Conservation (phyloP, 2,329 filamentous ascomycete genomes). For the Zymoseptoria passerinii region DNA sequence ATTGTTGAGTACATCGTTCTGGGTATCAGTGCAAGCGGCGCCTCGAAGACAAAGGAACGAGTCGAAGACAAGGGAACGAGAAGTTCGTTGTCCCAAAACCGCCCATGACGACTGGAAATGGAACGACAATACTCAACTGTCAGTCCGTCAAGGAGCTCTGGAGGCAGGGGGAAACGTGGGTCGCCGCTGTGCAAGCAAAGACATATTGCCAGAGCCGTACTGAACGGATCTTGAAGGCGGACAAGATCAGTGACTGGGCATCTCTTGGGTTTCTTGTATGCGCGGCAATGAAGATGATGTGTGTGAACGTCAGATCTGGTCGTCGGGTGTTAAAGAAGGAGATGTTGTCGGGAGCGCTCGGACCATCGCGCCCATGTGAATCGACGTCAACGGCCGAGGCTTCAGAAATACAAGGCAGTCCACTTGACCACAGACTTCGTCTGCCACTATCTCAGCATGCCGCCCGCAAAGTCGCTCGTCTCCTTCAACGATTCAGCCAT, state of each 20-base stretch:
- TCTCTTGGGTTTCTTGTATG: background rate
- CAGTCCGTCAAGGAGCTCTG: background rate
- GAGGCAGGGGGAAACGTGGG: background rate
- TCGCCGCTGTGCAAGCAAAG: background rate
- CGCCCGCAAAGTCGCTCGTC: background rate
- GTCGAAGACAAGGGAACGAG: background rate
- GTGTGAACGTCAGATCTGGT: no score
- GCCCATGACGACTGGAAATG: background rate
- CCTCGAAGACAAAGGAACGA: background rate
- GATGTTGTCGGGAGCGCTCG: background rate
- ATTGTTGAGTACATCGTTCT: background rate
- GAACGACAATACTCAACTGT: background rate
- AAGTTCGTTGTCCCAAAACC: no score
- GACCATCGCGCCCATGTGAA: background rate
- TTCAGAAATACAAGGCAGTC: background rate
- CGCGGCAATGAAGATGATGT: background rate
- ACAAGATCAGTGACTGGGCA: background rate
- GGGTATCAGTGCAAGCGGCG: background rate
- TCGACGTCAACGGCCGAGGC: background rate
- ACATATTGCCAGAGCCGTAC: background rate
- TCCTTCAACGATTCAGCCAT: background rate
- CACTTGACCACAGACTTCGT: background rate
- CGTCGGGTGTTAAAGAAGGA: background rate
- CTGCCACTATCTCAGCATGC: background rate
- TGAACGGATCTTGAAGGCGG: background rate